These are phyloP conservation scores for Triangularia setosa DNA, from an alignment of 2,329 filamentous ascomycete genomes.

Conservation along the genomic window DNA sequence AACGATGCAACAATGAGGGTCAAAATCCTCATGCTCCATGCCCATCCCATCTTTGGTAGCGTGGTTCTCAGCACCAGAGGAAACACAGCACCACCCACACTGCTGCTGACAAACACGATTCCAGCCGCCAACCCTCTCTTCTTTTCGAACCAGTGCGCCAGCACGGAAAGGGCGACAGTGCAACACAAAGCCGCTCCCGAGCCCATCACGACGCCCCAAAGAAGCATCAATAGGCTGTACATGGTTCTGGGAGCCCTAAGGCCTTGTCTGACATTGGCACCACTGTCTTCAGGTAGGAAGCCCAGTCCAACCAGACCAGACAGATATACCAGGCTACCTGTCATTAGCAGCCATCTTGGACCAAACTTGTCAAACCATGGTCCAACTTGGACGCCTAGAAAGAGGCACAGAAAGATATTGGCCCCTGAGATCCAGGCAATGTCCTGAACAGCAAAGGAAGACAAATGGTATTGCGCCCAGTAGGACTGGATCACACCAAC, in stretches of 20 bases:
- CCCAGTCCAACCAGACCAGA: slow-evolving; percentile 6
- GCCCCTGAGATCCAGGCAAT: slow-evolving; percentile 36
- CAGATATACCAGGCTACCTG: slow-evolving; percentile 7
- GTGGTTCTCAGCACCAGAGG: slow-evolving; percentile 11
- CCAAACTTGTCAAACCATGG: slow-evolving; percentile 16
- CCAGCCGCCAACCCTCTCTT: slow-evolving; percentile 9
- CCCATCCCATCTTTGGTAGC: slow-evolving; percentile 9
- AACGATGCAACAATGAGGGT: slow-evolving; percentile 5
- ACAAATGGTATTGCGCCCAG: slow-evolving; percentile 9
- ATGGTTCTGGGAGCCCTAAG: background rate
- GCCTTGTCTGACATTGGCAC: background rate
- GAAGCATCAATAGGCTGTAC: slow-evolving; percentile 8
- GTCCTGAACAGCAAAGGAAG: slow-evolving; percentile 3
- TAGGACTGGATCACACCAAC: slow-evolving; percentile 13
- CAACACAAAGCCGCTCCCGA: slow-evolving; percentile 10
- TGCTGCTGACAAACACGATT: slow-evolving; percentile 12
- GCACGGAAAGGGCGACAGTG: slow-evolving; percentile 12
- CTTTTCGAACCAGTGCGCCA: slow-evolving; percentile 14
- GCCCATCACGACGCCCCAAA: slow-evolving; percentile 12
- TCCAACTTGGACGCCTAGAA: slow-evolving; percentile 14
- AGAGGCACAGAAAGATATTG: slow-evolving; percentile 45
- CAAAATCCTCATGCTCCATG: slow-evolving; percentile 15
- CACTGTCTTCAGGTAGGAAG: slow-evolving; percentile 1
- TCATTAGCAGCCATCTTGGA: slow-evolving; percentile 11
- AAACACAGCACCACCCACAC: slow-evolving; percentile 10